Conservation (phyloP, 208 protist species). For the Crithidia bombi region DNA sequence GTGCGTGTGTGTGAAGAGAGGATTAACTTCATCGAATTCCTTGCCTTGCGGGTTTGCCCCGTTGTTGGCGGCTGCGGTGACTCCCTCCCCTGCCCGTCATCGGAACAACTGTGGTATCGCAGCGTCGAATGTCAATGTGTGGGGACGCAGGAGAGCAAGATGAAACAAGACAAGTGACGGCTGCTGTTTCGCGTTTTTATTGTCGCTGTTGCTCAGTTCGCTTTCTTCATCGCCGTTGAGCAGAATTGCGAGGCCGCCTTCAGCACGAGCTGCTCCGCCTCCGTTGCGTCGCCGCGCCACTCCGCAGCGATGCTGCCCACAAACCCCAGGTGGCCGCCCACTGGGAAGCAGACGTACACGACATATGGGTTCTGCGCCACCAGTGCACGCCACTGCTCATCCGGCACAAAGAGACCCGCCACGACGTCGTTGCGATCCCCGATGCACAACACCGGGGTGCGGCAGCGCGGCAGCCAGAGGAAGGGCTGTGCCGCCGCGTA, state of each 20-base stretch:
- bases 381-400: slow-evolving; percentile 36
- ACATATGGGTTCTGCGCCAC: slow-evolving; percentile 31
- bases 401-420: slow-evolving; percentile 31
- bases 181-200: too few species aligned
- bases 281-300: slow-evolving; percentile 23
- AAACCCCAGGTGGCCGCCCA: slow-evolving; percentile 71
- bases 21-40: too few species aligned
- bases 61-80: too few species aligned
- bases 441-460: slow-evolving; percentile 56
- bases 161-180: too few species aligned
- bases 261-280: slow-evolving; percentile 32
- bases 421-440: slow-evolving; percentile 56
- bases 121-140: too few species aligned
- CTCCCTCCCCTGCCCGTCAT: too few species aligned
- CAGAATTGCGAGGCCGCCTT: slow-evolving; percentile 18
- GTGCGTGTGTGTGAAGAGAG: too few species aligned
- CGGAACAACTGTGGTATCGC: too few species aligned
- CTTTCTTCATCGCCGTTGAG: slow-evolving; percentile 5
- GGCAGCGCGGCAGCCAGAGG: slow-evolving; percentile 30
- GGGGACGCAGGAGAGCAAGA: too few species aligned
- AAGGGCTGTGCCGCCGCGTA: slow-evolving; percentile 55
- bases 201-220: not conserved
- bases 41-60: too few species aligned
- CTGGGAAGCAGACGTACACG: slow-evolving; percentile 51
- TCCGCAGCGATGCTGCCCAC: slow-evolving; percentile 39